Base-by-base conservation (phyloP, 1,139 yeast genomes). In the Meyerozyma elateridarum region DNA sequence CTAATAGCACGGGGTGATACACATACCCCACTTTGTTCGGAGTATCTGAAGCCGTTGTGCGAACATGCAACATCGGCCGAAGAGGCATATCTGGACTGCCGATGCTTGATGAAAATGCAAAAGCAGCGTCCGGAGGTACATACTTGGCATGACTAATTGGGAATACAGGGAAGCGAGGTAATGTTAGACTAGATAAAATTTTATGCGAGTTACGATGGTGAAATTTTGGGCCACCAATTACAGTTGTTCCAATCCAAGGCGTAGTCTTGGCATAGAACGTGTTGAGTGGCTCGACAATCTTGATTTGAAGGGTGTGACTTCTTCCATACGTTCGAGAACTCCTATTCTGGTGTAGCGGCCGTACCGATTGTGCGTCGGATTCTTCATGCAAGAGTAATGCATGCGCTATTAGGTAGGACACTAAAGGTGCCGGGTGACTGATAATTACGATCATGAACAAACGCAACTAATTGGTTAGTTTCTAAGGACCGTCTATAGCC, bases 391-490 rank as follows among this genome's bases (percentile, higher is more conserved):
- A 8, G 15, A n/a, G 25, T 13, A 14, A n/a, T 2, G 15, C 16
- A 6, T 20, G 22, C 13, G 27, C 25, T 12, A 19, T 11, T 22
- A 20, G 12, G 21, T 18, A 20, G 14, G 19, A 16, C 15, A 12
- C 28, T 15, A 30, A 24, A 8, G 11, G 12, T 9, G 14, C 9
- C n/a, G 24, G 31, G 19, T 28, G 31, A 2, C 13, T 8, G 6
- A 30, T 12, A 8, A 17, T 15, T 4, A 25, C 13, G 18, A 25
- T 20, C 28, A 22, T 22, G 16, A 12, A 12, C 28, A 28, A 28
- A 31, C 26, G 20, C 32, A 21, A 26, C 17, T 18, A 8, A 19
- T 11, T 22, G n/a, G n/a, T n/a, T n/a, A n/a, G n/a, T n/a, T n/a
- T n/a, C n/a, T n/a, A n/a, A n/a, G n/a, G n/a, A n/a, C n/a, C n/a